Conservation (phyloP, 2,329 filamentous ascomycete genomes). For the Scorias spongiosa region DNA sequence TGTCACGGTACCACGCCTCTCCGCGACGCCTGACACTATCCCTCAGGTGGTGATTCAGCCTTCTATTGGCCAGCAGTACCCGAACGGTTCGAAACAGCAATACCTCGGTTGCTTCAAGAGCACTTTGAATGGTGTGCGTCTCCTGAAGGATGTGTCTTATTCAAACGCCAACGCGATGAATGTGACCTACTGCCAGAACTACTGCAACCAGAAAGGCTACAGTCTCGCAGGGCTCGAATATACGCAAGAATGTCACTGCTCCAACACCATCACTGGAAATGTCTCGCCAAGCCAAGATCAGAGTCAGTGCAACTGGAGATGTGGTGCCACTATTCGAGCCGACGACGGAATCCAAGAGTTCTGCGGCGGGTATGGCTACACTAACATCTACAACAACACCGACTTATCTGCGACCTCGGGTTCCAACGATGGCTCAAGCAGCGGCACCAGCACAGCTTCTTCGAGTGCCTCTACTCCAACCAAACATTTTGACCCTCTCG, state of each 20-base stretch:
- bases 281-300: slow-evolving; percentile 6
- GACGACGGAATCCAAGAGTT: slow-evolving; percentile 11
- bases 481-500: slow-evolving; percentile 7
- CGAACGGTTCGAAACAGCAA: slow-evolving; percentile 10
- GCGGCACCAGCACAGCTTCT: slow-evolving; percentile 6
- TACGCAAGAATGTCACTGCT: slow-evolving; percentile 20
- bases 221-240: slow-evolving; percentile 19
- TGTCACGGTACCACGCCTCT: slow-evolving; percentile 10
- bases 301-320: slow-evolving; percentile 11
- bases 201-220: slow-evolving; percentile 16
- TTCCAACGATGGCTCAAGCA: slow-evolving; percentile 8
- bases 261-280: slow-evolving; percentile 17
- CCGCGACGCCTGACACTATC: slow-evolving; percentile 15
- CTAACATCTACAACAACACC: slow-evolving; percentile 20
- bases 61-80: slow-evolving; percentile 7
- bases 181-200: slow-evolving; percentile 19
- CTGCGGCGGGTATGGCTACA: slow-evolving; percentile 18
- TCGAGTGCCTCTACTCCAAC: slow-evolving; percentile 5
- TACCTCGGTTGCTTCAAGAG: slow-evolving; percentile 24
- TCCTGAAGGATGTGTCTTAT: slow-evolving; percentile 11
- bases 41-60: slow-evolving; percentile 15
- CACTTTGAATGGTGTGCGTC: slow-evolving; percentile 9
- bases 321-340: slow-evolving; percentile 14
- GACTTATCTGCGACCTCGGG: slow-evolving; percentile 9
- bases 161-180: slow-evolving; percentile 18